A percentile compares a stretch with the other conserved stretches of the same genome.
Conservation (phyloP, 352 stramenopile genomes). For the Globisporangium sylvaticum region DNA sequence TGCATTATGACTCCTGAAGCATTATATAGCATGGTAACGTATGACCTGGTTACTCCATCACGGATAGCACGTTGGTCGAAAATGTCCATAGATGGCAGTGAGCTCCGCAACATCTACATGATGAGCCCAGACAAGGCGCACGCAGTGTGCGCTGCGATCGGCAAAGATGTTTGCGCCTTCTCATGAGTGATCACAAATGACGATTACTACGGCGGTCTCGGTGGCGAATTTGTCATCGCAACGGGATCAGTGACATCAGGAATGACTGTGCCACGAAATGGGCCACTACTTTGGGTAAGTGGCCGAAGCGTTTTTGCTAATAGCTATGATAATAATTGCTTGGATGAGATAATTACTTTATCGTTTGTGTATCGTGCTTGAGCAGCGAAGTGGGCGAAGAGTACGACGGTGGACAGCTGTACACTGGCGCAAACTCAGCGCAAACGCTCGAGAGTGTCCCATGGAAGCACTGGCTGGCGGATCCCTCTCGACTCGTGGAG, state of each 20-base stretch:
- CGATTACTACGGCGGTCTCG: conserved; percentile 32
- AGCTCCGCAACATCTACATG: too few species aligned
- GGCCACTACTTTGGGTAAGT: conserved; percentile 29
- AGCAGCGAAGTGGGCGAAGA: conserved; percentile 23
- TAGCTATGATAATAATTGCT: too few species aligned
- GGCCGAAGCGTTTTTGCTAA: too few species aligned
- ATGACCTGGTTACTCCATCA: too few species aligned
- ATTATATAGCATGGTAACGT: too few species aligned
- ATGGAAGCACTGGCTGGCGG: conserved; percentile 36
- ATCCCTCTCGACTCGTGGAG: conserved; percentile 15
- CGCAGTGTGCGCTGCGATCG: conserved; percentile 7
- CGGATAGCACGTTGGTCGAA: too few species aligned
- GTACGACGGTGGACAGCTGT: conserved; percentile 34
- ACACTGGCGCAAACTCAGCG: conserved; percentile 30
- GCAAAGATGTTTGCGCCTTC: conserved; percentile 22
- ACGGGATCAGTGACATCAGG: conserved; percentile 21
- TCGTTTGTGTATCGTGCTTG: too few species aligned
- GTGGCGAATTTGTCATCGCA: conserved; percentile 37
- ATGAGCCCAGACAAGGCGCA: conserved; percentile 10
- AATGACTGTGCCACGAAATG: conserved; percentile 35
- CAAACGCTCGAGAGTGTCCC: conserved; percentile 1
- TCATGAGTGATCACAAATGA: conserved; percentile 34
- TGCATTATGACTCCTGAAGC: too few species aligned
- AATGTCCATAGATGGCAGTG: too few species aligned
- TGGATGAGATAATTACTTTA: too few species aligned